Conservation (phyloP, 2,329 filamentous ascomycete genomes). For the Cladosporium sp. region DNA sequence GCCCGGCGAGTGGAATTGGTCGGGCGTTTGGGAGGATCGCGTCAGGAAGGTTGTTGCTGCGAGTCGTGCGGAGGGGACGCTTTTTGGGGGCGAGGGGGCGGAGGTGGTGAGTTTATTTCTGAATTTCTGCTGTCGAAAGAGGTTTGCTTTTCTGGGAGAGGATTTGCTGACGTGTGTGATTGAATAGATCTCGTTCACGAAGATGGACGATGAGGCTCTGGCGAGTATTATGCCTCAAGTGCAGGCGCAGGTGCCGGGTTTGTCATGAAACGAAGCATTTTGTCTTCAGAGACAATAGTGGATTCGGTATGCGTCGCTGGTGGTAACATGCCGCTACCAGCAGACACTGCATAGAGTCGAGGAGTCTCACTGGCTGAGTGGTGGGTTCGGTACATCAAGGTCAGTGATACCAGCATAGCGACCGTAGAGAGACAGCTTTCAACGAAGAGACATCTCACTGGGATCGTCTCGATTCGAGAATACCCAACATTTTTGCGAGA, state of each 20-base stretch:
- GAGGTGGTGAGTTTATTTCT: slow-evolving; percentile 59
- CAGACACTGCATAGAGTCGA: too few species aligned
- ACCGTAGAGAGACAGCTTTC: too few species aligned
- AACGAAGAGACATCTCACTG: too few species aligned
- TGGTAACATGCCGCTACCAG: too few species aligned
- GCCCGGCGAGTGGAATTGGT: slow-evolving; percentile 94
- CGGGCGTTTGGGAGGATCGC: slow-evolving; percentile 90
- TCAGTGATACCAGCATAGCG: too few species aligned
- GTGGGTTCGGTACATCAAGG: too few species aligned
- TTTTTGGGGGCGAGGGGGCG: slow-evolving; percentile 67
- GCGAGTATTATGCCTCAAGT: slow-evolving; percentile 11
- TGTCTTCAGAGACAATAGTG: too few species aligned
- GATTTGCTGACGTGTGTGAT: slow-evolving; percentile 1
- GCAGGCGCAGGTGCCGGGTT: slow-evolving; percentile 3
- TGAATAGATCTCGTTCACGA: slow-evolving; percentile 28
- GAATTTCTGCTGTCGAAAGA: neutral
- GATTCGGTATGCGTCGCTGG: too few species aligned
- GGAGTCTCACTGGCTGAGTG: too few species aligned
- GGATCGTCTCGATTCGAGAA: too few species aligned
- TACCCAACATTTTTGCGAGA: too few species aligned
- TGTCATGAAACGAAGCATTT: too few species aligned
- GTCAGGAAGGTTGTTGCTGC: slow-evolving; percentile 73
- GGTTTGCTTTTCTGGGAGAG: neutral
- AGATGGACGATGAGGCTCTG: slow-evolving; percentile 23
- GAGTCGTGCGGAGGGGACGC: slow-evolving; percentile 71